Percentiles rank a stretch among this genome's conserved stretches.
Conservation (phyloP, 2,329 filamentous ascomycete genomes). For the Microdochium trichocladiopsis region DNA sequence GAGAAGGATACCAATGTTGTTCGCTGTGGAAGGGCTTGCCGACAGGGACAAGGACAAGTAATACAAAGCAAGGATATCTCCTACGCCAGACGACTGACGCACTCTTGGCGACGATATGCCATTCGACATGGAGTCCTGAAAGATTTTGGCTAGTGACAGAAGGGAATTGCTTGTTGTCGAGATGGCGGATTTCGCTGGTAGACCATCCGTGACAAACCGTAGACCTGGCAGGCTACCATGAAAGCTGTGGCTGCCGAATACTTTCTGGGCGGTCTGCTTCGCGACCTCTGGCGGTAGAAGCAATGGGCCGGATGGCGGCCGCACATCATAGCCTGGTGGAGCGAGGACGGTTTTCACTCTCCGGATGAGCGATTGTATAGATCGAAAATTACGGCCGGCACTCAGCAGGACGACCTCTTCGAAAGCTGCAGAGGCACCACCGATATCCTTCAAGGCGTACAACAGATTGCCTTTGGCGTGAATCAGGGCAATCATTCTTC, state of each 20-base stretch:
- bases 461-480: conserved; percentile 99
- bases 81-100: conserved; percentile 66
- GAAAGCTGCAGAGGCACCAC: conserved; percentile 77
- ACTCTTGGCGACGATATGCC: conserved; percentile 48
- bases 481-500: conserved; percentile 83
- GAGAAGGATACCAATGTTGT: conserved; percentile 96
- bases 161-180: conserved; percentile 95
- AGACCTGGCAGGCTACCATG: conserved; percentile 72
- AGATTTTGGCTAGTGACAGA: conserved; percentile 92
- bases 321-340: conserved; percentile 24
- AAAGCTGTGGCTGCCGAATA: conserved; percentile 58
- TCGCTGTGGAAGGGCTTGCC: conserved; percentile 93
- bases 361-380: conserved; percentile 72
- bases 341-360: conserved; percentile 68
- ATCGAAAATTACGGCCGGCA: conserved; percentile 60
- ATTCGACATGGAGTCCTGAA: conserved; percentile 89
- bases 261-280: conserved; percentile 71
- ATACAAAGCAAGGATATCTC: conserved; percentile 90
- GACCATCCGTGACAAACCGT: conserved; percentile 60
- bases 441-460: conserved; percentile 79
- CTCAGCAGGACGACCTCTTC: conserved; percentile 93
- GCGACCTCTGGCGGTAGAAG: conserved; percentile 79
- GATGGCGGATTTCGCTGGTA: conserved; percentile 70
- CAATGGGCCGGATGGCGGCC: conserved; percentile 51
- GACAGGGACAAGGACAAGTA: conserved; percentile 92